Base-by-base conservation (phyloP, 2,329 filamentous ascomycete species). In the Botrytis paeoniae region DNA sequence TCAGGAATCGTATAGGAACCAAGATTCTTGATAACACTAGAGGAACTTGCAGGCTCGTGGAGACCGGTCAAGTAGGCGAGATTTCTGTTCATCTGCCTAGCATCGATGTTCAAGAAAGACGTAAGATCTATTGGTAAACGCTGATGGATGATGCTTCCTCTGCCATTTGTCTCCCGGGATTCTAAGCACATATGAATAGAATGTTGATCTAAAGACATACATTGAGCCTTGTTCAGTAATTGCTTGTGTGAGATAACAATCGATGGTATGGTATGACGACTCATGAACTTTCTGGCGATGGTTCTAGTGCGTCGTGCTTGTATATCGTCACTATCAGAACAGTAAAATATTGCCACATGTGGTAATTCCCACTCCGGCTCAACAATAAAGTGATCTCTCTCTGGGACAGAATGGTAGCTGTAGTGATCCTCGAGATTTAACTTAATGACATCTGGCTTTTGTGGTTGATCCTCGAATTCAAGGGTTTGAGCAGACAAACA, bases 11-110 rank as follows among this genome's bases (percentile, higher is more conserved):
- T 16, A 60, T 51, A 43, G 37, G 68, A 45, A 18, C 75, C 71
- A 20, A 62, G 63, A 61, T 75, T 78, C 41, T 73, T 75, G 16
- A 63, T 8, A 12, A 57, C 18, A 12, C 41, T 71, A 29, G 73
- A 16, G 5, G 54, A 61, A 10, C 75, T 70, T 16, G 75, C 63
- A 61, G 76, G 74, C 35, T 80, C 79, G 39, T 80, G 75, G 39
- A 81, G 77, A 35, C 79, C 78, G 65, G 85, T 86, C 57, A 87
- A 78, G 72, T 84, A 85, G n/a, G 85, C 85, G 35, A 87, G 78
- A 75, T 87, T 86, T 73, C 85, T 82, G 77, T 87, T 87, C 83
- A 87, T 85, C 79, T 87, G 86, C 66, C 85, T 82, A 41, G 84
- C 83, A 76, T 87, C 85, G 73, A 87, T 84, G 73, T 85, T 85